Percentiles rank a stretch among this genome's conserved stretches.
These are phyloP conservation scores for Calamus simplicifolius DNA, from an alignment of 176 grass and related monocot species.

Conservation along the genomic window DNA sequence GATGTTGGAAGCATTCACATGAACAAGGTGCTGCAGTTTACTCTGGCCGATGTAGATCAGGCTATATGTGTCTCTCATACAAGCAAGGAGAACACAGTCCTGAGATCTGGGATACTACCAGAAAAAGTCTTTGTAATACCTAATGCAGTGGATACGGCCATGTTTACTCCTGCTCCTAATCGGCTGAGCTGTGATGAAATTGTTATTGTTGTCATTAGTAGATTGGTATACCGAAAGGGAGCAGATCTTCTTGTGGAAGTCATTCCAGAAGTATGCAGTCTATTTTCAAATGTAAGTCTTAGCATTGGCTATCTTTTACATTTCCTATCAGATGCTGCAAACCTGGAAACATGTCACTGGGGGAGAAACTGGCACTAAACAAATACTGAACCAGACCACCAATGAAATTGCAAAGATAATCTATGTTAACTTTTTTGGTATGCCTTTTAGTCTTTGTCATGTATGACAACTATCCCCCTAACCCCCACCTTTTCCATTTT, in stretches of 20 bases:
- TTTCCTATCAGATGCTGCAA: no score
- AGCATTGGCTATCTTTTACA: not conserved
- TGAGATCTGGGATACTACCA: constrained; percentile 81
- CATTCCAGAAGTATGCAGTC: constrained; percentile 85
- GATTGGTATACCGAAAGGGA: constrained; percentile 90
- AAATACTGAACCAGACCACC: no score
- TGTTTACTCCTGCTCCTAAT: constrained; percentile 69
- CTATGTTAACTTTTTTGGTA: no score
- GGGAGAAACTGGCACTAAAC: no score
- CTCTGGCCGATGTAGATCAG: constrained; percentile 85
- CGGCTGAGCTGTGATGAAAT: constrained; percentile 69
- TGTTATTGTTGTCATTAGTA: constrained; percentile 86
- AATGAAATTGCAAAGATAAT: no score
- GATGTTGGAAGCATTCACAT: constrained; percentile 96
- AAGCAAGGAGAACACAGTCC: constrained; percentile 94
- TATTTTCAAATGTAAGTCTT: constrained; percentile 77
- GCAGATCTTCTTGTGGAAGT: constrained; percentile 94
- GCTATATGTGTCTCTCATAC: constrained; percentile 96
- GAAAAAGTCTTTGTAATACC: constrained; percentile 85
- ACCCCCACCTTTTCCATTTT: no score
- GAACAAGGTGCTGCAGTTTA: constrained; percentile 98
- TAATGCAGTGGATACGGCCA: constrained; percentile 95
- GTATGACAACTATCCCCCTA: no score
- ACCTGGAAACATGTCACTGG: no score
- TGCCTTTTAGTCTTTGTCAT: no score